Conservation (phyloP, 2,329 filamentous ascomycete species). For the Aspergillus cejpii region DNA sequence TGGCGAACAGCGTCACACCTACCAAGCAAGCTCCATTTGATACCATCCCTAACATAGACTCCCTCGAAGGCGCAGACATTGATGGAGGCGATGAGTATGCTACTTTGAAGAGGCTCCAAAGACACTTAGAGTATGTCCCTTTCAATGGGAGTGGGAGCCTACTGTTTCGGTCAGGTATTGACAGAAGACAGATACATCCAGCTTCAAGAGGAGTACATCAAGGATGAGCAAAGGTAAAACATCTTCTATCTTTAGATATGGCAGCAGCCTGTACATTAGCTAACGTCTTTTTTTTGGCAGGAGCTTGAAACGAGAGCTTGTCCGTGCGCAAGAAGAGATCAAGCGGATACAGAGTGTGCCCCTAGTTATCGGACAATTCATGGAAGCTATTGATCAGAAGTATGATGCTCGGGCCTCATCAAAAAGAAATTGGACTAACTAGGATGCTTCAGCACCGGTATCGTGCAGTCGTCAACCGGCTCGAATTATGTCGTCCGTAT, state of each 20-base stretch:
- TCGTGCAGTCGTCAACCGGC: conserved; percentile 95
- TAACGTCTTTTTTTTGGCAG: conserved; percentile 39
- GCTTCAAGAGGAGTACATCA: conserved; percentile 99
- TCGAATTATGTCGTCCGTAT: conserved; percentile 99
- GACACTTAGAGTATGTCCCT: conserved; percentile 75
- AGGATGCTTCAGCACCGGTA: conserved; percentile 65
- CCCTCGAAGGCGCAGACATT: conserved; percentile 72
- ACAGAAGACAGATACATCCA: conserved; percentile 67
- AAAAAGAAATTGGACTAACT: conserved; percentile 8
- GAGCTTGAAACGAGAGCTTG: conserved; percentile 93
- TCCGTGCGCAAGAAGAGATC: conserved; percentile 97
- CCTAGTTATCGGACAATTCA: conserved; percentile 96
- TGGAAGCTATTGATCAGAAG: conserved; percentile 99
- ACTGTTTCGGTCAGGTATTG: not conserved
- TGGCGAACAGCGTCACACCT: conserved; percentile 64
- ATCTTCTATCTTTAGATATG: not conserved
- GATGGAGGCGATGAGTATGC: conserved; percentile 91
- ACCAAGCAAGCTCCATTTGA: conserved; percentile 70
- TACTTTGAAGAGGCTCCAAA: conserved; percentile 89
- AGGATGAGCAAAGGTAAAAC: conserved; percentile 87
- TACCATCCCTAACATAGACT: conserved; percentile 82
- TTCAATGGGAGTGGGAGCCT: not conserved
- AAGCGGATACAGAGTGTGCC: conserved; percentile 99
- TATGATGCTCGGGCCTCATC: conserved; percentile 41
- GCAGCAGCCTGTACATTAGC: not conserved